phyloP scores from a whole-genome alignment of 2,329 filamentous ascomycete species.

The Diaporthe destruens region DNA sequence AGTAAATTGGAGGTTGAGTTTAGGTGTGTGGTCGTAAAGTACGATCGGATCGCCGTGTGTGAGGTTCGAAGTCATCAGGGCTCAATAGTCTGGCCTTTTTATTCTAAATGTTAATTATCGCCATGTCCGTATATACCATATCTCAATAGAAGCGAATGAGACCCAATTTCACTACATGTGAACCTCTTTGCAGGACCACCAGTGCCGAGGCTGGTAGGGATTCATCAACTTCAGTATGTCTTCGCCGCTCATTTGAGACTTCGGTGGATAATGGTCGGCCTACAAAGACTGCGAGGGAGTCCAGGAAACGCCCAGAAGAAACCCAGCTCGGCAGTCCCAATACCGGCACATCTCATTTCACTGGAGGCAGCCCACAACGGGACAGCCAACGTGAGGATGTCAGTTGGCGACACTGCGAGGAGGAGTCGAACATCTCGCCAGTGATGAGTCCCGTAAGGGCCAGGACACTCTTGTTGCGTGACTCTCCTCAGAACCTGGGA shows the following conservation, averaged over 20 bases:
- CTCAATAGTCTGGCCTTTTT: conserved; percentile 7
- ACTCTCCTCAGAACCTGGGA: conserved; percentile 5
- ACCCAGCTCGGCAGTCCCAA: background rate
- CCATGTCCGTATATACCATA: conserved; percentile 14
- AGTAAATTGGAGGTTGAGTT: background rate
- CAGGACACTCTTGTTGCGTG: background rate
- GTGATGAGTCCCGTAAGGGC: background rate
- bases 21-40: background rate
- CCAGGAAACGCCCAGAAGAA: background rate
- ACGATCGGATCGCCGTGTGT: background rate
- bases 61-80: background rate
- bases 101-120: conserved; percentile 33
- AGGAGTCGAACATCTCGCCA: background rate
- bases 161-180: background rate
- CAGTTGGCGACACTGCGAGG: background rate
- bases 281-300: background rate
- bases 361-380: no score
- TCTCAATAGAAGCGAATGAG: background rate
- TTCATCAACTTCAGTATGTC: no score
- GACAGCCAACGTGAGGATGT: background rate
- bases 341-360: no score
- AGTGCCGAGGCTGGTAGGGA: no score
- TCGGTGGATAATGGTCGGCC: background rate
- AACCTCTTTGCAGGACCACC: background rate
- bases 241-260: background rate